Evolutionary conservation across 306 rosid genomes (phyloP).

Genomic region (Fragaria vesca): DNA sequence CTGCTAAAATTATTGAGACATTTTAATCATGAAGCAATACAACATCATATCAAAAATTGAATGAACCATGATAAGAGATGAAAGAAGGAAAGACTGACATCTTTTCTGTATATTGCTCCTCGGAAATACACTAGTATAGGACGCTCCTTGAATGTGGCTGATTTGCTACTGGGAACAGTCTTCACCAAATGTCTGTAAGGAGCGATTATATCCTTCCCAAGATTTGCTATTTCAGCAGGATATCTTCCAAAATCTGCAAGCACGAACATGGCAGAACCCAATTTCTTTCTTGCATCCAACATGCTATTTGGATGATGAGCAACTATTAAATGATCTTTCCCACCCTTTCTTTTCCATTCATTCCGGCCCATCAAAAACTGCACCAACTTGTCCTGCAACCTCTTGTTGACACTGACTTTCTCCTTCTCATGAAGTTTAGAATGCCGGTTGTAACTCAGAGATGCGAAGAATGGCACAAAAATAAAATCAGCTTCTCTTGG

Average conservation of each 20-base stretch:
- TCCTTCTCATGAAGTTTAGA: conserved; percentile 61
- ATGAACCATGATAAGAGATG: conserved; percentile 16
- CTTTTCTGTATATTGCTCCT: conserved; percentile 95
- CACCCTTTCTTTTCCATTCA: conserved; percentile 74
- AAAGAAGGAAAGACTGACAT: conserved; percentile 60
- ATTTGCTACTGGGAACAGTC: conserved; percentile 51
- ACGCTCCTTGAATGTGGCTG: conserved; percentile 68
- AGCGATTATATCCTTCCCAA: conserved; percentile 84
- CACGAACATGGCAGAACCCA: conserved; percentile 86
- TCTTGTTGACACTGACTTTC: conserved; percentile 60
- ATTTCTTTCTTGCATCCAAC: conserved; percentile 65
- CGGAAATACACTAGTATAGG: conserved; percentile 72
- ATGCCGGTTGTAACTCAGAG: conserved; percentile 84
- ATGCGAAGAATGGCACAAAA: conserved; percentile 90
- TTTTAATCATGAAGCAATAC: not conserved
- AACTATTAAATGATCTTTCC: conserved; percentile 73
- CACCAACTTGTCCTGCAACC: conserved; percentile 72
- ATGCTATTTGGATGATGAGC: conserved; percentile 97
- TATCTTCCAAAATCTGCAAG: conserved; percentile 99
- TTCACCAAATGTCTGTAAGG: conserved; percentile 75
- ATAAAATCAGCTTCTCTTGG: conserved; percentile 83
- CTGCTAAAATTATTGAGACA: not conserved
- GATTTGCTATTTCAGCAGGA: conserved; percentile 69
- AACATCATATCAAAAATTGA: not conserved
- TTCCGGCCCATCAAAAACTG: conserved; percentile 44